A percentile compares a stretch with the other conserved stretches of the same genome.
These are phyloP conservation scores for Circinella minor DNA, from an alignment of 371 early-diverging fungal genomes.

Conservation along the genomic window DNA sequence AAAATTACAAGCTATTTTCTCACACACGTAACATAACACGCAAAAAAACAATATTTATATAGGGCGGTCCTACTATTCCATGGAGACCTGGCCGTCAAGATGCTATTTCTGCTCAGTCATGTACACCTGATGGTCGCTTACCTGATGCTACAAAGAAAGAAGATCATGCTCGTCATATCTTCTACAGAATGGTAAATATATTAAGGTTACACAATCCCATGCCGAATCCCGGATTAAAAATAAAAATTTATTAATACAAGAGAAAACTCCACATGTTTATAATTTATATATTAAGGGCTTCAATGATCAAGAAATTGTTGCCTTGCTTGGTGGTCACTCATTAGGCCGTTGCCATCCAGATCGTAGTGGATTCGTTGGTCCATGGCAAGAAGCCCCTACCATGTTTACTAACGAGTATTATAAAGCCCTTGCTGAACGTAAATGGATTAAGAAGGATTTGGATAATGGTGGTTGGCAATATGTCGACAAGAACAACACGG, in stretches of 20 bases:
- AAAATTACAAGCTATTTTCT: neutral
- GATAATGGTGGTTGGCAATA: slow-evolving; percentile 88
- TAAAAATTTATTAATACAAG: neutral
- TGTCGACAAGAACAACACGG: slow-evolving; percentile 74
- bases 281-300: slow-evolving; percentile 60
- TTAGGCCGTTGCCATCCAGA: slow-evolving; percentile 94
- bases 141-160: slow-evolving; percentile 86
- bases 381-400: slow-evolving; percentile 92
- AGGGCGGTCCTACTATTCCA: slow-evolving; percentile 85
- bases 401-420: slow-evolving; percentile 90
- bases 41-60: slow-evolving; percentile 6
- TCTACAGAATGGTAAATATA: slow-evolving; percentile 82
- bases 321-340: slow-evolving; percentile 93
- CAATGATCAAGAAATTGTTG: slow-evolving; percentile 95
- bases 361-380: slow-evolving; percentile 87
- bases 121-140: slow-evolving; percentile 91
- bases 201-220: slow-evolving; percentile 11
- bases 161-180: slow-evolving; percentile 80
- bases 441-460: slow-evolving; percentile 80
- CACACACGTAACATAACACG: slow-evolving; percentile 1
- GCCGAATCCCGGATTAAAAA: neutral
- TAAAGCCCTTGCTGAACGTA: slow-evolving; percentile 75
- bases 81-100: slow-evolving; percentile 92
- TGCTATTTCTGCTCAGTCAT: slow-evolving; percentile 39
- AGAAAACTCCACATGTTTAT: neutral